Percentiles rank a stretch among this genome's conserved stretches.
Evolutionary conservation across 1,284 basidiomycete species (phyloP).

Genomic region (Ustilago shanxiensis): DNA sequence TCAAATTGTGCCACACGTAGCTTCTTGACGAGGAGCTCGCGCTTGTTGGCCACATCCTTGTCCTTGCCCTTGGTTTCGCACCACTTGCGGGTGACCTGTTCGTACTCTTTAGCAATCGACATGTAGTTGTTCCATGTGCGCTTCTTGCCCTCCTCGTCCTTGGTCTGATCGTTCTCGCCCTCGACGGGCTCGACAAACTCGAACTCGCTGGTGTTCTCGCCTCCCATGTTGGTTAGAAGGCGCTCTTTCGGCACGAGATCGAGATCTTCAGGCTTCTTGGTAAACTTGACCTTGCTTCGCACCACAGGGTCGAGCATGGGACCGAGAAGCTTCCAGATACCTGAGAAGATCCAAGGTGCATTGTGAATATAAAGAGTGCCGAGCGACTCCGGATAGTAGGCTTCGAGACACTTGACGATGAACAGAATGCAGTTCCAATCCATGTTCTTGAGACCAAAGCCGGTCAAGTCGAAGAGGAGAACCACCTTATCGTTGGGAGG

Average conservation of each 20-base stretch:
- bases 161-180: slow-evolving; percentile 67
- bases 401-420: slow-evolving; percentile 67
- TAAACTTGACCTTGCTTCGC: slow-evolving; percentile 67
- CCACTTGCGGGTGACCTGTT: slow-evolving; percentile 68
- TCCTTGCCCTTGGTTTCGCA: slow-evolving; percentile 51
- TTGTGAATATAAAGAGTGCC: slow-evolving; percentile 70
- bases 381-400: slow-evolving; percentile 71
- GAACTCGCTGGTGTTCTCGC: slow-evolving; percentile 50
- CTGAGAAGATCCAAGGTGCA: slow-evolving; percentile 71
- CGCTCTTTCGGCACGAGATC: slow-evolving; percentile 61
- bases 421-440: slow-evolving; percentile 65
- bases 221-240: slow-evolving; percentile 52
- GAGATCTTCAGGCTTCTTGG: slow-evolving; percentile 64
- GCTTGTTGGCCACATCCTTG: slow-evolving; percentile 47
- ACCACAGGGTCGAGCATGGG: slow-evolving; percentile 69
- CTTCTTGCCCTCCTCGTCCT: slow-evolving; percentile 65
- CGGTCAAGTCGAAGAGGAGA: slow-evolving; percentile 69
- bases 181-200: slow-evolving; percentile 53
- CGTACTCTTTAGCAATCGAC: slow-evolving; percentile 63
- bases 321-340: slow-evolving; percentile 68
- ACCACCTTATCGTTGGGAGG: slow-evolving; percentile 70
- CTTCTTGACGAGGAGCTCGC: slow-evolving; percentile 66
- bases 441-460: slow-evolving; percentile 66
- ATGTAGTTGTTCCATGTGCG: slow-evolving; percentile 62
- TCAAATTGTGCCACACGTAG: slow-evolving; percentile 69